Conservation (phyloP, 1,284 basidiomycete species). For the Malassezia vespertilionis region DNA sequence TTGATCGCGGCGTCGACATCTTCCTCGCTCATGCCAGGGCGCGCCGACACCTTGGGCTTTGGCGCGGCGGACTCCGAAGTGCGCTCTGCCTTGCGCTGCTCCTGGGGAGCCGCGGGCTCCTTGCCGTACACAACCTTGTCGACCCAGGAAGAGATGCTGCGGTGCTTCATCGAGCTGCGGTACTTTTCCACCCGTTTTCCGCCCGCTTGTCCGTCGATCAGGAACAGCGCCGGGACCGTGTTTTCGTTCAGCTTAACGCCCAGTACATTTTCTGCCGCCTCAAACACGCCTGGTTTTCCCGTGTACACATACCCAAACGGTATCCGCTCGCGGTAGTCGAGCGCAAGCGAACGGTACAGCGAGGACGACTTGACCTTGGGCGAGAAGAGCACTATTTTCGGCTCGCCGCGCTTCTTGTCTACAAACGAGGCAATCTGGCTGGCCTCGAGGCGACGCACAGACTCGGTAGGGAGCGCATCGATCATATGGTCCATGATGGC, state of each 20-base stretch:
- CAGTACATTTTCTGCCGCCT: constrained; percentile 24
- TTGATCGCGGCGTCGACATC: background rate
- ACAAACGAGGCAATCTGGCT: constrained; percentile 49
- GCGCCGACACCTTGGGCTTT: background rate
- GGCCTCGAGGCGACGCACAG: constrained; percentile 55
- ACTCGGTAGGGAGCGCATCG: constrained; percentile 59
- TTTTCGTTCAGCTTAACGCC: constrained; percentile 27
- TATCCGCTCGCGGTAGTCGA: constrained; percentile 37
- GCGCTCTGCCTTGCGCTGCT: constrained; percentile 16
- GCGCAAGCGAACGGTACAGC: constrained; percentile 40
- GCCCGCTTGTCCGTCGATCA: constrained; percentile 20
- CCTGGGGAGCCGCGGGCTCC: constrained; percentile 16
- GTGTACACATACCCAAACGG: constrained; percentile 37
- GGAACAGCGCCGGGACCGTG: constrained; percentile 31
- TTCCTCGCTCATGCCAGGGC: background rate
- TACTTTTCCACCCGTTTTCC: constrained; percentile 17
- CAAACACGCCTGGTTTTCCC: constrained; percentile 25
- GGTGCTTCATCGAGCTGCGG: constrained; percentile 33
- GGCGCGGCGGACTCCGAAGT: background rate
- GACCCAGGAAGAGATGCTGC: constrained; percentile 34
- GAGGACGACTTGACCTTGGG: constrained; percentile 36
- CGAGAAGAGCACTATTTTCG: constrained; percentile 41
- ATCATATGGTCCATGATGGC: constrained; percentile 68
- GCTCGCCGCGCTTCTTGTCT: constrained; percentile 15
- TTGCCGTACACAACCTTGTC: constrained; percentile 20